Conservation (phyloP, 192 early-diverging fungal genomes). For the Oehlia diaphana region DNA sequence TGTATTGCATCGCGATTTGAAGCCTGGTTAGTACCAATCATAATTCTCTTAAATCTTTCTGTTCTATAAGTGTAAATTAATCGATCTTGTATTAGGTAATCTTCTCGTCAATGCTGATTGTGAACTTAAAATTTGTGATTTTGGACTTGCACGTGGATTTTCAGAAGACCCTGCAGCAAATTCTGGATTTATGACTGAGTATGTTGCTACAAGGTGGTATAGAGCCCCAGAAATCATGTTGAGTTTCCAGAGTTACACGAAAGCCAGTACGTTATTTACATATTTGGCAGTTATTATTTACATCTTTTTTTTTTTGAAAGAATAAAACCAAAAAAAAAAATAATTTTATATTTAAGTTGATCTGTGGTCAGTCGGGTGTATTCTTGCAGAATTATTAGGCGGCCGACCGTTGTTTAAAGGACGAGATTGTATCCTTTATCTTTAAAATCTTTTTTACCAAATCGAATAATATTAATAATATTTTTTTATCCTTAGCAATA, state of each 20-base stretch:
- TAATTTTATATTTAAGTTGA: constrained; percentile 52
- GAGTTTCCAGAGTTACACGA: constrained; percentile 84
- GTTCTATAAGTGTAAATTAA: constrained; percentile 8
- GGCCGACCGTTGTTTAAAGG: constrained; percentile 85
- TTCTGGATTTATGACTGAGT: constrained; percentile 89
- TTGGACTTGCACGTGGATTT: constrained; percentile 89
- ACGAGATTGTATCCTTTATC: constrained; percentile 60
- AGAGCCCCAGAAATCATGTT: constrained; percentile 94
- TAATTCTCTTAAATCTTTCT: neutral
- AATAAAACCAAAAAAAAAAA: neutral
- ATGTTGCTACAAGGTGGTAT: constrained; percentile 96
- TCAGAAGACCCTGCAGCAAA: constrained; percentile 62
- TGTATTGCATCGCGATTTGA: constrained; percentile 90
- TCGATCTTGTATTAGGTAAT: constrained; percentile 50
- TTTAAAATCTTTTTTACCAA: neutral
- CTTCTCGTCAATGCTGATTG: constrained; percentile 89
- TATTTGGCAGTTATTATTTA: neutral
- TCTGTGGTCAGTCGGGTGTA: constrained; percentile 95
- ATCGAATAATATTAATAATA: neutral
- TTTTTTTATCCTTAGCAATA: neutral
- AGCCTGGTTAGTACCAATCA: constrained; percentile 59
- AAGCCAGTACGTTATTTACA: constrained; percentile 63
- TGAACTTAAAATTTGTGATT: constrained; percentile 93
- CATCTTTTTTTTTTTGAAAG: neutral
- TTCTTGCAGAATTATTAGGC: constrained; percentile 89